phyloP scores from a whole-genome alignment of 768 basidiomycete species.

The Naematelia aurantialba region DNA sequence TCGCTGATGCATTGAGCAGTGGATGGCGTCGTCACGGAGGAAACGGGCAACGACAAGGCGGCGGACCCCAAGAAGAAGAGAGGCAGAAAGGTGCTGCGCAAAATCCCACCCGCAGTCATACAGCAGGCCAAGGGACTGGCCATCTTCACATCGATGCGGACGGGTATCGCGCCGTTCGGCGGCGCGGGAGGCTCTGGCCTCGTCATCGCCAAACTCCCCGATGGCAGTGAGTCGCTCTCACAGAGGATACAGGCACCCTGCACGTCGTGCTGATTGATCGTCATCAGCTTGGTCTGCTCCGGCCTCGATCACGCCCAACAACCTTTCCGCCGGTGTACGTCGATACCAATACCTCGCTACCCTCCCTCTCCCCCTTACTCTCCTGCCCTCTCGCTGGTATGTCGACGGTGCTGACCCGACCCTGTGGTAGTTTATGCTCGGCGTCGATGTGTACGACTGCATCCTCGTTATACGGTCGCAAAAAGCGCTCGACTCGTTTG shows the following conservation, averaged over 20 bases:
- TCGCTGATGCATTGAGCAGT: slow-evolving; percentile 12
- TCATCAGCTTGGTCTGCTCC: slow-evolving; percentile 49
- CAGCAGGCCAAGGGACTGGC: slow-evolving; percentile 42
- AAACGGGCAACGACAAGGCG: slow-evolving; percentile 14
- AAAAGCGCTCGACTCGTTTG: slow-evolving; percentile 47
- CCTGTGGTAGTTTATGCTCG: slow-evolving; percentile 40
- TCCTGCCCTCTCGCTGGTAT: not conserved
- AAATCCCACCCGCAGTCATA: slow-evolving; percentile 49
- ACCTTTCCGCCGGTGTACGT: slow-evolving; percentile 44
- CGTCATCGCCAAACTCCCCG: slow-evolving; percentile 48
- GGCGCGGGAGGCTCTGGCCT: slow-evolving; percentile 49
- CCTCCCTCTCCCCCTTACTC: not conserved
- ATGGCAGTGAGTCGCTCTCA: slow-evolving; percentile 43
- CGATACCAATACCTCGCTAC: not conserved
- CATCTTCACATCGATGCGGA: slow-evolving; percentile 48
- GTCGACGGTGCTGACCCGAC: not conserved
- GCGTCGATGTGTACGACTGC: slow-evolving; percentile 50
- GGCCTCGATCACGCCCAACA: slow-evolving; percentile 47
- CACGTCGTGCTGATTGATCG: slow-evolving; percentile 6
- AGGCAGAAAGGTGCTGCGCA: slow-evolving; percentile 43
- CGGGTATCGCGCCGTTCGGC: slow-evolving; percentile 49
- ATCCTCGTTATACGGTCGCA: slow-evolving; percentile 48
- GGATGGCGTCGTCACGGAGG: slow-evolving; percentile 32
- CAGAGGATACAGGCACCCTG: not conserved
- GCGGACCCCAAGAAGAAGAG: slow-evolving; percentile 21